Evolutionary conservation across 2,329 filamentous ascomycete species (phyloP).

Genomic region (Ophiostoma australiae): DNA sequence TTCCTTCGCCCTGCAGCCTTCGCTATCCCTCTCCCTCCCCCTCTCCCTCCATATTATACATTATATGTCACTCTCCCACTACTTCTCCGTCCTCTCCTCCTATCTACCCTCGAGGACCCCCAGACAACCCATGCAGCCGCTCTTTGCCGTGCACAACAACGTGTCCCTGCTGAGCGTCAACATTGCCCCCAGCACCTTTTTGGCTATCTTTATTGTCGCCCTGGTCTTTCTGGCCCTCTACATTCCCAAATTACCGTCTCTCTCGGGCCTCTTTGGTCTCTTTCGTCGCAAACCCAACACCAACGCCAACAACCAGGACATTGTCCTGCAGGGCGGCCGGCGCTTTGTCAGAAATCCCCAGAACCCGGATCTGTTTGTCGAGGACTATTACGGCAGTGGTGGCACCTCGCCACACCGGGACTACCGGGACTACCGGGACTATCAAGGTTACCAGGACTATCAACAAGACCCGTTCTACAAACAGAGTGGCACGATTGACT

Average conservation of each 20-base stretch:
- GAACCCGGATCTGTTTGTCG: constrained; percentile 19
- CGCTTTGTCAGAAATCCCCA: constrained; percentile 12
- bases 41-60: not conserved
- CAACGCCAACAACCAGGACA: constrained; percentile 16
- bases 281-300: constrained; percentile 21
- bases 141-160: constrained; percentile 57
- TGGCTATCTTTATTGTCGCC: constrained; percentile 47
- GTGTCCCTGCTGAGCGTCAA: constrained; percentile 56
- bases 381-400: constrained; percentile 21
- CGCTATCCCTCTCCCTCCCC: not conserved
- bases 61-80: constrained; percentile 7
- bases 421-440: not conserved
- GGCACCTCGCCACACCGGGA: constrained; percentile 11
- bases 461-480: not conserved
- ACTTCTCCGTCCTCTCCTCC: not conserved
- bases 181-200: constrained; percentile 54
- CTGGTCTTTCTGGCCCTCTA: constrained; percentile 51
- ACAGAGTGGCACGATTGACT: constrained; percentile 20
- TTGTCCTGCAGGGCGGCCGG: constrained; percentile 15
- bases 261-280: constrained; percentile 29
- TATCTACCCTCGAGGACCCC: constrained; percentile 1
- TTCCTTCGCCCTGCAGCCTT: not conserved
- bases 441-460: not conserved
- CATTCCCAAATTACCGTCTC: constrained; percentile 34
- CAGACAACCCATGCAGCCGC: constrained; percentile 46